A percentile compares a stretch with the other conserved stretches of the same genome.
phyloP scores from a whole-genome alignment of 768 basidiomycete genomes.

The Xerocomus potaroensis region DNA sequence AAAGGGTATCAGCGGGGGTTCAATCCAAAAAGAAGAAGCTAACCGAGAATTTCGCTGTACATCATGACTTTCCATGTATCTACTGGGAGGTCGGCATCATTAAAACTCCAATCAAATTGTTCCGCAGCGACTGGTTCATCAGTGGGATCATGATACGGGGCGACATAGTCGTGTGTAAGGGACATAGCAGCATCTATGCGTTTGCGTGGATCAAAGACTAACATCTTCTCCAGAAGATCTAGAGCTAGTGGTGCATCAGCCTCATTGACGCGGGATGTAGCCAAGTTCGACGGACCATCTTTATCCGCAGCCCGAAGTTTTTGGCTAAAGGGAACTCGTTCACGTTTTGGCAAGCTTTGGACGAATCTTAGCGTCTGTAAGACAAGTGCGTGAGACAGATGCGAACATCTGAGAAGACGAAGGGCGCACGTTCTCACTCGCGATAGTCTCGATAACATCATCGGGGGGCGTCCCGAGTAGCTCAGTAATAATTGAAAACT shows the following conservation, averaged over 20 bases:
- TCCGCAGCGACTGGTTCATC: slow-evolving; percentile 94
- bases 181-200: slow-evolving; percentile 91
- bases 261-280: background rate
- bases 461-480: slow-evolving; percentile 97
- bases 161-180: slow-evolving; percentile 90
- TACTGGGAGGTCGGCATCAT: slow-evolving; percentile 96
- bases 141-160: slow-evolving; percentile 97
- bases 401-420: background rate
- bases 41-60: slow-evolving; percentile 97
- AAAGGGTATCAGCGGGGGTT: background rate
- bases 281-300: slow-evolving; percentile 51
- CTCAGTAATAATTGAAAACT: slow-evolving; percentile 99
- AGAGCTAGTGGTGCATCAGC: slow-evolving; percentile 52
- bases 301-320: slow-evolving; percentile 88
- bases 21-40: slow-evolving; percentile 22
- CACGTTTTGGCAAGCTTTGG: slow-evolving; percentile 94
- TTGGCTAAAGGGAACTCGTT: slow-evolving; percentile 91
- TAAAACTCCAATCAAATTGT: slow-evolving; percentile 99
- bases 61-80: slow-evolving; percentile 99
- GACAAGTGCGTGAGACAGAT: slow-evolving; percentile 12
- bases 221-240: slow-evolving; percentile 96
- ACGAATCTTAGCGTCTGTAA: slow-evolving; percentile 93
- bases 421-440: slow-evolving; percentile 84
- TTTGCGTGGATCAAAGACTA: slow-evolving; percentile 97
- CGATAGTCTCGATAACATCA: slow-evolving; percentile 99